These are phyloP conservation scores for Metschnikowia koreensis DNA, from an alignment of 805 yeast species.

Conservation along the genomic window DNA sequence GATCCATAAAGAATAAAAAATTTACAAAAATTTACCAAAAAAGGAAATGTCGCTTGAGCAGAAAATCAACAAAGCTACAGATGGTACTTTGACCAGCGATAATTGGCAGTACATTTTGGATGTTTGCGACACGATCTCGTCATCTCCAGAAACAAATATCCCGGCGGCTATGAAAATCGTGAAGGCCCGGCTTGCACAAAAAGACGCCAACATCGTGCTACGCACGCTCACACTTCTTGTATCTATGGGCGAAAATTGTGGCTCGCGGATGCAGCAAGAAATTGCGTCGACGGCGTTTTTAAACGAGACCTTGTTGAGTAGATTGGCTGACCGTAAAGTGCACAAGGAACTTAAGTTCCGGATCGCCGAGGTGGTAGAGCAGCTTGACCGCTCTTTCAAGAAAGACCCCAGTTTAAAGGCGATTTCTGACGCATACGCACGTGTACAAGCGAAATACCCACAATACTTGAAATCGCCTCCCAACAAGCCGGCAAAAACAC, in stretches of 20 bases:
- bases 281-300: conserved; percentile 39
- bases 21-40: not conserved
- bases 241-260: conserved; percentile 45
- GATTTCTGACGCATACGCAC: conserved; percentile 59
- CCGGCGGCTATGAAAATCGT: conserved; percentile 30
- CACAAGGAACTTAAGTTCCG: conserved; percentile 68
- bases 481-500: conserved; percentile 56
- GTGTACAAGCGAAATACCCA: conserved; percentile 40
- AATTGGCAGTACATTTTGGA: conserved; percentile 46
- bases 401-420: conserved; percentile 75
- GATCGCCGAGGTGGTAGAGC: conserved; percentile 64
- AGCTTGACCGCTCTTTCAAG: conserved; percentile 61
- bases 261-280: conserved; percentile 44
- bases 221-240: conserved; percentile 36
- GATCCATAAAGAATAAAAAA: not conserved
- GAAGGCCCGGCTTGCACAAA: conserved; percentile 24
- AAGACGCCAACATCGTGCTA: conserved; percentile 42
- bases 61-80: conserved; percentile 38
- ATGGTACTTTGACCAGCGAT: conserved; percentile 39
- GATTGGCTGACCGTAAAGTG: conserved; percentile 52
- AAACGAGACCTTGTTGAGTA: conserved; percentile 32
- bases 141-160: conserved; percentile 38
- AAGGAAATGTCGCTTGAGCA: conserved; percentile 15
- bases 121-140: conserved; percentile 38
- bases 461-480: conserved; percentile 41